Conservation (phyloP, 306 rosid genomes). For the Medicago lupulina region DNA sequence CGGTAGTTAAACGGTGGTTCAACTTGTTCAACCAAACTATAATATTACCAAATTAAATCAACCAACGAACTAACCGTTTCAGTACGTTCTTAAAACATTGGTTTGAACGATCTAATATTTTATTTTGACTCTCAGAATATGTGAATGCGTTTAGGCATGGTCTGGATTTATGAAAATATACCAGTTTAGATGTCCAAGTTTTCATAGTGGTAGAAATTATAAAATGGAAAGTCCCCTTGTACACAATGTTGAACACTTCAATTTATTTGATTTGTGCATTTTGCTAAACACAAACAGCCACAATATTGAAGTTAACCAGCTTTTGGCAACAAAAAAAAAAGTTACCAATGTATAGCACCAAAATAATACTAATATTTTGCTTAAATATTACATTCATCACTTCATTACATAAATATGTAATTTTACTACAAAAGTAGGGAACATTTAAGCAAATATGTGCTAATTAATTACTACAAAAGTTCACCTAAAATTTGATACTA, state of each 20-base stretch:
- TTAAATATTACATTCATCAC: background rate
- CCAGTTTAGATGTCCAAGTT: slow-evolving; percentile 5
- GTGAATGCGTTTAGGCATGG: slow-evolving; percentile 9
- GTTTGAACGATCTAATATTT: background rate
- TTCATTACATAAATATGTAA: background rate
- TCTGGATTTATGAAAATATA: background rate
- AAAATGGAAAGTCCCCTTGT: background rate
- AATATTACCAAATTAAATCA: background rate
- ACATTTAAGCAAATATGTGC: slow-evolving; percentile 35
- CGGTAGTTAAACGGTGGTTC: too few species aligned
- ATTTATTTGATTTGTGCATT: background rate
- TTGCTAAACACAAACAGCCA: background rate
- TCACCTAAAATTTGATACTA: slow-evolving; percentile 21
- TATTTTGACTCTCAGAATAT: background rate
- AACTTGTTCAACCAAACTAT: background rate
- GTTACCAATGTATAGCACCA: background rate
- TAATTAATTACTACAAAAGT: slow-evolving; percentile 22
- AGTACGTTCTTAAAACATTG: too few species aligned
- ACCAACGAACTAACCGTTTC: background rate
- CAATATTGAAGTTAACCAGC: background rate
- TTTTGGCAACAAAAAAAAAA: background rate
- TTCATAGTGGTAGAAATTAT: background rate
- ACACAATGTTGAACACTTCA: background rate
- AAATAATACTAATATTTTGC: background rate
- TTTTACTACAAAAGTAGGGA: slow-evolving; percentile 15